These are phyloP conservation scores for Pestalotiopsis sp. DNA, from an alignment of 2,329 filamentous ascomycete genomes.

Conservation along the genomic window DNA sequence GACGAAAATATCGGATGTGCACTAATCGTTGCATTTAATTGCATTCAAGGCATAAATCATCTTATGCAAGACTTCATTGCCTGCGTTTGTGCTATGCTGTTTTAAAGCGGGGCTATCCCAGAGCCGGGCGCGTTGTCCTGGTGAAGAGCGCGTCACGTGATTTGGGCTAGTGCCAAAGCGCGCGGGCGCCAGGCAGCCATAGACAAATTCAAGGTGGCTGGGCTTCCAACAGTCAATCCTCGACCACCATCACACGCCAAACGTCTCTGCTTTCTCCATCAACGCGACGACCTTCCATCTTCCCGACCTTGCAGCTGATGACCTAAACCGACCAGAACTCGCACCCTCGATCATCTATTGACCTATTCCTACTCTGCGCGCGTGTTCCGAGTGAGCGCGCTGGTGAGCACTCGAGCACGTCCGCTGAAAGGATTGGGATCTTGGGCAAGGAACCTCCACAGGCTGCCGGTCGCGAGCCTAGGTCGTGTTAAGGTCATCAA, in stretches of 20 bases:
- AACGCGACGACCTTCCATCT: not conserved
- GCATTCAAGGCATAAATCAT: no score
- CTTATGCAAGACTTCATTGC: no score
- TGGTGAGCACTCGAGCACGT: conserved; percentile 13
- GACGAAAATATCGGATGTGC: no score
- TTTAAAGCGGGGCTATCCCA: no score
- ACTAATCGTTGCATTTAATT: no score
- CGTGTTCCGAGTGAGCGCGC: conserved; percentile 1
- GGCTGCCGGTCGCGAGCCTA: conserved; percentile 15
- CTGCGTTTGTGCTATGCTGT: no score
- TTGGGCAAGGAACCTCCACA: conserved; percentile 16
- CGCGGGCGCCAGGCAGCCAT: not conserved
- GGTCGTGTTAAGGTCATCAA: conserved; percentile 8
- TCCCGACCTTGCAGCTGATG: not conserved
- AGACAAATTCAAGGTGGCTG: not conserved
- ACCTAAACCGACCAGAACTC: conserved; percentile 14
- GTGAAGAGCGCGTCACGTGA: no score
- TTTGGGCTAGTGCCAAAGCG: no score
- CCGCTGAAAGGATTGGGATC: conserved; percentile 18
- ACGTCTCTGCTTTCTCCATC: not conserved
- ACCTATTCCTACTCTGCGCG: conserved; percentile 15
- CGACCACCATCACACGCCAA: not conserved
- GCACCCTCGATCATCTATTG: conserved; percentile 16
- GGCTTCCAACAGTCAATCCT: not conserved
- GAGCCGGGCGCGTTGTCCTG: no score